Base-by-base conservation (phyloP, 2,329 filamentous ascomycete species). In the Lecanicillium sp. region DNA sequence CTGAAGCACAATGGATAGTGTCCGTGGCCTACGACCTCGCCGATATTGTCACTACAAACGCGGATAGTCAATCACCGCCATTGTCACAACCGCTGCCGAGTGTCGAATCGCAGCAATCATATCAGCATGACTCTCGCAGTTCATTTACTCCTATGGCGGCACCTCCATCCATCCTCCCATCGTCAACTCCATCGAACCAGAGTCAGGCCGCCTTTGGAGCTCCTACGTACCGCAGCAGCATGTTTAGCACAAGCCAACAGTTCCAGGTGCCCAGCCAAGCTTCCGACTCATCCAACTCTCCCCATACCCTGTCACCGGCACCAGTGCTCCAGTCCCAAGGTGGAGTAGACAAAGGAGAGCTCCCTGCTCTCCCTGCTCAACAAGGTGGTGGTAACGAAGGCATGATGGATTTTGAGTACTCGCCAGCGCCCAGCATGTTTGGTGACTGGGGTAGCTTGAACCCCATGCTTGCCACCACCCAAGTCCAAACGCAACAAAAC, bases 21-120 rank as follows among this genome's bases (percentile, higher is more conserved):
- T 65, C 68, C 38, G 63, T 76, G 37, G 78, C 77, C 4, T 79
- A 77, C 49, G 72, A 76, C 20, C 59, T 75, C 40, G 74, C 71
- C 15, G 66, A 71, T 19, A 64, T 68, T 22, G 62, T 68, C 35
- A 59, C 64, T 41, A 58, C 58, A 31, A 56, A 53, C 2, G 51
- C 51, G 9, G 53, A 57, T 5, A 48, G 57, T 2, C 46, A 51
- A 4, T 57, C 59, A 10, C 57, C 58, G 3, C 54, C 53, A 20
- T 57, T 53, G 38, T 48, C 57, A 10, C 53, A 54, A 14, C 42
- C 36, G 36, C 55, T 33, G 40, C 46, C 46, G 46, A 56, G 44
- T 33, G 44, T 12, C 48, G 52, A 29, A 48, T 52, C 39, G 45
- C 49, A 18, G 20, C 41, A 14, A 41, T 46, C 33, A 34, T 42